Evolutionary conservation across 768 basidiomycete species (phyloP), one percentile per base, ranked within the genome.

Genomic region (Coprinopsis marcescibilis): DNA sequence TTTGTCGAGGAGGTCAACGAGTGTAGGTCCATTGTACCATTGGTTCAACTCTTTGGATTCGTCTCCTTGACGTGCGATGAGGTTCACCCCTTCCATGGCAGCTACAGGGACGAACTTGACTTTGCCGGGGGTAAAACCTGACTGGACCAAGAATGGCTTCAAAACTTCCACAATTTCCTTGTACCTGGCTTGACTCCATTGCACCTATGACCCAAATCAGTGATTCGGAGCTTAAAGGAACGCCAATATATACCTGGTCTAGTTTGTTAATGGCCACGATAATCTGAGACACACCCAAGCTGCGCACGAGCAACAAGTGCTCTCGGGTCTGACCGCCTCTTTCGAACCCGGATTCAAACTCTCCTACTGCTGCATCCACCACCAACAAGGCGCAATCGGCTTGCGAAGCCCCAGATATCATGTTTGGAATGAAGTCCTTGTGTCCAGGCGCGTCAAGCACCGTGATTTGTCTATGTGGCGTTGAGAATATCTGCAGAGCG

Each of bases 371-470:
- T 1, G 93, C 83, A 61, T 96, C 96, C 21, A 99, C 83, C 3
- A 98, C 94, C 17, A 98, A 80, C 6, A 98, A 65, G 0, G 96
- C 92, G 38, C 90, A 90, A 55, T 98, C 96, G 0, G 95, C 96
- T 64, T 97, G 96, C 2, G 94, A 83, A 5, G 96, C 95, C 1
- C 96, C 96, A 0, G 94, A 97, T 43, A 99, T 99, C 95, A 98
- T 98, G 60, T 98, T 98, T 1, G 96, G 96, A 52, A 99, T 87
- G 57, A 98, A 98, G 59, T 99, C 96, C 54, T 83, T 86, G 65
- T 99, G 96, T 0, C 96, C 96, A 0, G 96, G 96, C 0, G 95
- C 95, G 57, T 99, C 96, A 24, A 99, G 77, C n/a, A 99, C 79
- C 1, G 92, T 96, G 54, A 98, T 82, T 52, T 81, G 77, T 41